These are phyloP conservation scores for Globisporangium perplexum DNA, from an alignment of 352 stramenopile species.

Conservation along the genomic window DNA sequence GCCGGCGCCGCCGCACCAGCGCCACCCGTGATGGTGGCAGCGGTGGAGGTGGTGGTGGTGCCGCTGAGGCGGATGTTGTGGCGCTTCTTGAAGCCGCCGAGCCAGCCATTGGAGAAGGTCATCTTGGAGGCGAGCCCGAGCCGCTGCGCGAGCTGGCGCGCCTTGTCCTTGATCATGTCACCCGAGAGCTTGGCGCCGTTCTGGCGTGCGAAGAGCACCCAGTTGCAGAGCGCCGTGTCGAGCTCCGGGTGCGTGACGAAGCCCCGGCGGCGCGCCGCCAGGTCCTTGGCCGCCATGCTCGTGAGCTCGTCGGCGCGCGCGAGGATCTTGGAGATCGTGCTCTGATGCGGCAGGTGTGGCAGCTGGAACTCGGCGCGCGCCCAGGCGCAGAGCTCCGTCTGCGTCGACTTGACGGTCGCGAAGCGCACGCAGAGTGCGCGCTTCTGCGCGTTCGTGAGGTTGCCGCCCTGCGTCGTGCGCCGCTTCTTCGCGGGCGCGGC, in stretches of 20 bases:
- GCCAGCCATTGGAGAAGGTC: constrained; percentile 61
- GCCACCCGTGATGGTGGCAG: no score
- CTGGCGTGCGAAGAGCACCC: constrained; percentile 42
- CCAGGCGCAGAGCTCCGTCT: constrained; percentile 58
- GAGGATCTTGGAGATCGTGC: constrained; percentile 64
- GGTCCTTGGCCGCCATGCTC: constrained; percentile 39
- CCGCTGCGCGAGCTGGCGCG: constrained; percentile 28
- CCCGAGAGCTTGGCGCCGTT: constrained; percentile 46
- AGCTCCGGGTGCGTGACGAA: constrained; percentile 50
- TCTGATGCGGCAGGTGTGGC: constrained; percentile 46
- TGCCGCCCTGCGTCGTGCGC: constrained; percentile 43
- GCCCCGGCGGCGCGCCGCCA: constrained; percentile 29
- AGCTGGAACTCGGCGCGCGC: constrained; percentile 56
- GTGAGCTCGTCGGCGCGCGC: constrained; percentile 35
- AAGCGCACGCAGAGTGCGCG: constrained; percentile 55
- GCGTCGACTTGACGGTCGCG: constrained; percentile 49
- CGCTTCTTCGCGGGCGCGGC: constrained; percentile 26
- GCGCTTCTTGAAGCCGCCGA: constrained; percentile 47
- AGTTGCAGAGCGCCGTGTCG: constrained; percentile 57
- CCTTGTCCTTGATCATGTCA: constrained; percentile 59
- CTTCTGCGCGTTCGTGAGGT: constrained; percentile 61
- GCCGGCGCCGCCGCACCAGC: background rate
- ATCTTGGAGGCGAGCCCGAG: constrained; percentile 44
- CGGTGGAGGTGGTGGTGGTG: constrained; percentile 3
- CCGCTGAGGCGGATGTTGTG: constrained; percentile 48